Evolutionary conservation across 805 yeast genomes (phyloP), one percentile per base, ranked within the genome.

Genomic region (Lachancea fermentati): DNA sequence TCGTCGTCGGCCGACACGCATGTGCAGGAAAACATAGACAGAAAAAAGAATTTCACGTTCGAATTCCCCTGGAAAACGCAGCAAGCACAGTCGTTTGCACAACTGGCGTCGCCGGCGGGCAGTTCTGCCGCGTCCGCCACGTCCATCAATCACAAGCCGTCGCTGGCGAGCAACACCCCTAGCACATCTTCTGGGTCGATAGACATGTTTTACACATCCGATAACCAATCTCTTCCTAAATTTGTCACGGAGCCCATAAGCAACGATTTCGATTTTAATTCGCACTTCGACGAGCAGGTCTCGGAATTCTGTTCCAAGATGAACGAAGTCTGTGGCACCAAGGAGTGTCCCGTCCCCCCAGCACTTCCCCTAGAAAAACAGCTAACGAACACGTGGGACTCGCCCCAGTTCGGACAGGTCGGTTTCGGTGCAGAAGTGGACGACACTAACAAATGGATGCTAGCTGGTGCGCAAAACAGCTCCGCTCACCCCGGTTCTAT

Each of bases 301-400:
- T 73, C 75, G 44, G 77, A 76, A 19, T 91, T 91, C 58, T 91
- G 97, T 57, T 74, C 75, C 18, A 76, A 79, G 51, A 71, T 91
- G 55, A 75, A 76, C 46, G 73, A 78, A 58, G 97, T 88, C 1
- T 89, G 97, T 63, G 97, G 96, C 13, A 79, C 81, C 5, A 79
- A 70, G 51, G 71, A 71, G 12, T 64, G 75, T 47, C 95, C 93
- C 3, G 58, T 80, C 3, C 94, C 96, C 2, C 60, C 65, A 8
- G 12, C 34, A 13, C 25, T 24, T 15, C 32, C 39, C 16, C 22
- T n/a, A 13, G 32, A 30, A 28, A 29, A 32, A 16, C 12, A 32
- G 32, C 22, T 30, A 7, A 35, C 39, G 13, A 34, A 34, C 14
- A 13, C 44, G 16, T 44, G 47, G 47, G 39, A 44, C 17, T 36